These are phyloP conservation scores for Heliosperma pusillum DNA, from an alignment of 148 eudicot species.

Conservation along the genomic window DNA sequence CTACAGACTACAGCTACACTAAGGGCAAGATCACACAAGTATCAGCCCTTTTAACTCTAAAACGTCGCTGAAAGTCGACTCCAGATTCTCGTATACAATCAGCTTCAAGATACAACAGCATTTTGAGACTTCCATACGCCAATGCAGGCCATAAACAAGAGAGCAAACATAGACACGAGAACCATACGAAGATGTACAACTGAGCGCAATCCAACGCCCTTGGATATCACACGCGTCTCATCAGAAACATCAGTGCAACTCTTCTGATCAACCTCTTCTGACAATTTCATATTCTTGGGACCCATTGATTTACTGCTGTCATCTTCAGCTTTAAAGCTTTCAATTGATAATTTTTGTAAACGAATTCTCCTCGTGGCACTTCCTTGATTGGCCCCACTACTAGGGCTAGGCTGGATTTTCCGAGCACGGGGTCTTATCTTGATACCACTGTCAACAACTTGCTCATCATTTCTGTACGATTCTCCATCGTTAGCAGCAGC, in stretches of 20 bases:
- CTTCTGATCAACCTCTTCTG: constrained; percentile 20
- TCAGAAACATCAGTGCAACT: background rate
- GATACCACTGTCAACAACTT: constrained; percentile 30
- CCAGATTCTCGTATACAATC: constrained; percentile 12
- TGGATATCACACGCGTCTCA: background rate
- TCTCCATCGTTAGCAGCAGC: background rate
- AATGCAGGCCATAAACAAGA: constrained; percentile 36
- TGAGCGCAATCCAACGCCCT: constrained; percentile 8
- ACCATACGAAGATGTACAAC: constrained; percentile 25
- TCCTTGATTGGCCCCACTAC: constrained; percentile 39
- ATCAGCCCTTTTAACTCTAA: constrained; percentile 20
- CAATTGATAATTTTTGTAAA: constrained; percentile 32
- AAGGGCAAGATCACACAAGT: background rate
- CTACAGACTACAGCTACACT: constrained; percentile 29
- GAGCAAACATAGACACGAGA: constrained; percentile 35
- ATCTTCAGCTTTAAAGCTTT: background rate
- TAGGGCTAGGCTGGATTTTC: constrained; percentile 18
- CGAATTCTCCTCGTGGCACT: constrained; percentile 66
- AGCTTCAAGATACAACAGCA: constrained; percentile 15
- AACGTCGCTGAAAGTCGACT: constrained; percentile 7
- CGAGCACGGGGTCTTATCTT: constrained; percentile 25
- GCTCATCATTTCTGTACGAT: background rate
- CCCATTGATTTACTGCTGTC: background rate
- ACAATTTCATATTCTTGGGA: constrained; percentile 1
- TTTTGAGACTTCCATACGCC: constrained; percentile 36